Conservation (phyloP, 2,329 filamentous ascomycete genomes). For the Orbilia ellipsospora region DNA sequence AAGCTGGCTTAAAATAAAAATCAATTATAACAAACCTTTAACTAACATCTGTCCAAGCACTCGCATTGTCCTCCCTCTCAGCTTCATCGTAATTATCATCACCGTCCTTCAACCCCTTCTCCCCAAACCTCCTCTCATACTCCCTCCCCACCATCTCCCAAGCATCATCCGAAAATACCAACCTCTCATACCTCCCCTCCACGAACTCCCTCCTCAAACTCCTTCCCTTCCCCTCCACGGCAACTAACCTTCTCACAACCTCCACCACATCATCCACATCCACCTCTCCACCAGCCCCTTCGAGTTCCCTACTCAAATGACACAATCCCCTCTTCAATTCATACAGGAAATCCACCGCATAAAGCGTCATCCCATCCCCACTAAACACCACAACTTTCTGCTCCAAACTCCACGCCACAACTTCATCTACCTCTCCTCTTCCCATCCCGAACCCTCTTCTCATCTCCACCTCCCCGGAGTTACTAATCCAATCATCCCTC, state of each 20-base stretch:
- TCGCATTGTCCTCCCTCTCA: conserved; percentile 15
- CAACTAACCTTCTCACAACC: conserved; percentile 44
- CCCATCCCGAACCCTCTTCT: conserved; percentile 7
- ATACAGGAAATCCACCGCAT: conserved; percentile 73
- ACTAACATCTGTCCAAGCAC: conserved; percentile 40
- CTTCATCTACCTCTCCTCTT: conserved; percentile 61
- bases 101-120: conserved; percentile 47
- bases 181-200: conserved; percentile 40
- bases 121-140: conserved; percentile 51
- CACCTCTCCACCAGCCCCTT: conserved; percentile 16
- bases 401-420: conserved; percentile 69
- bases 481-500: conserved; percentile 49
- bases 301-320: conserved; percentile 28
- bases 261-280: conserved; percentile 52
- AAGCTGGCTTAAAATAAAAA: no score
- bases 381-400: conserved; percentile 74
- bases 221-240: conserved; percentile 50
- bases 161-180: conserved; percentile 52
- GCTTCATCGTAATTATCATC: conserved; percentile 27
- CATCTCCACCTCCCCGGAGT: conserved; percentile 37
- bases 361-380: conserved; percentile 70
- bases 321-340: conserved; percentile 71
- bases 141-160: conserved; percentile 42
- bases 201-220: conserved; percentile 34
- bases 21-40: neutral